phyloP scores from a whole-genome alignment of 345 rosid genomes.

The Hibiscus tridactylites region DNA sequence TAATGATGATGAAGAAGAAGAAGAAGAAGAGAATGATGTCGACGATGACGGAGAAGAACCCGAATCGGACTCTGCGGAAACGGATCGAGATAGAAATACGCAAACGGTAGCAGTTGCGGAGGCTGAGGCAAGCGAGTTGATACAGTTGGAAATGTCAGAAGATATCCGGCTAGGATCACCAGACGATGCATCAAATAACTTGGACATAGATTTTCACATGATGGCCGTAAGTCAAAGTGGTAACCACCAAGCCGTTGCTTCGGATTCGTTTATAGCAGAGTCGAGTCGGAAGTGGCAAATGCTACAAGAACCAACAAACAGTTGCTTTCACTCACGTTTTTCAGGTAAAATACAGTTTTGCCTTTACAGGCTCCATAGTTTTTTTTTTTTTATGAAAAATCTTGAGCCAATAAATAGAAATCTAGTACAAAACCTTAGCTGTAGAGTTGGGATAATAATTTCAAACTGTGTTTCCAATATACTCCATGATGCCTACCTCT shows the following conservation, averaged over 20 bases:
- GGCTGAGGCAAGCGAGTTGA: slow-evolving; percentile 54
- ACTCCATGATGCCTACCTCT: too few relatives aligned
- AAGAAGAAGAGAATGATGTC: not conserved
- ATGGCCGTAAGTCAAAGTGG: slow-evolving; percentile 18
- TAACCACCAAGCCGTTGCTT: slow-evolving; percentile 2
- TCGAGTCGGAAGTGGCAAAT: slow-evolving; percentile 43
- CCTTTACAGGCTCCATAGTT: too few relatives aligned
- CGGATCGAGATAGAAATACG: slow-evolving; percentile 20
- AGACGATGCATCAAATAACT: slow-evolving; percentile 52
- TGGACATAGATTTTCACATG: slow-evolving; percentile 43
- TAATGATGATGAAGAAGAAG: slow-evolving; percentile 18
- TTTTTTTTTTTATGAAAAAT: too few relatives aligned
- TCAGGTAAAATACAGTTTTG: slow-evolving; percentile 25
- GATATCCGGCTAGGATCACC: slow-evolving; percentile 68
- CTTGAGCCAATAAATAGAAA: not conserved
- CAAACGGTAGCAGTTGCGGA: slow-evolving; percentile 9
- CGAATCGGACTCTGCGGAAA: slow-evolving; percentile 32
- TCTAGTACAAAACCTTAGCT: not conserved
- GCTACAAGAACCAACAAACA: slow-evolving; percentile 20
- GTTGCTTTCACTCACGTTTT: slow-evolving; percentile 20
- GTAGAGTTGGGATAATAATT: not conserved
- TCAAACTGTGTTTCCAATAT: too few relatives aligned
- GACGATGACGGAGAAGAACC: slow-evolving; percentile 17
- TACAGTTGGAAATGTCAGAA: slow-evolving; percentile 73
- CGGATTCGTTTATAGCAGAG: slow-evolving; percentile 38